Base-by-base conservation (phyloP, 495 filamentous ascomycete genomes). In the Daldinia caldariorum region DNA sequence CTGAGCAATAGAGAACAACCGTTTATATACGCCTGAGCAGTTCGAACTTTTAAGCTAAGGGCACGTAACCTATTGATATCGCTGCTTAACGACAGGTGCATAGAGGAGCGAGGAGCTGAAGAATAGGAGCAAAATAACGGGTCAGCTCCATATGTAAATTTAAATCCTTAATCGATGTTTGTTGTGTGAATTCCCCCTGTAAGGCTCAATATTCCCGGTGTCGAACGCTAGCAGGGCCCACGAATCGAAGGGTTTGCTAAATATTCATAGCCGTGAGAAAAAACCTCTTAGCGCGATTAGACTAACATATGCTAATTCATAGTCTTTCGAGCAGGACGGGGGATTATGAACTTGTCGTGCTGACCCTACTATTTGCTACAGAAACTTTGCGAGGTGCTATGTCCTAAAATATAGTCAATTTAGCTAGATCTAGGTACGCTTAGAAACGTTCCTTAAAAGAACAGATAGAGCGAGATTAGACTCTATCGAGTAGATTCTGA, bases 251-350 rank as follows among this genome's bases (percentile, higher is more conserved):
- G 53, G 51, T 61, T 70, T 61, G 41, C 37, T 39, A 58, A 43
- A 32, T 26, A 22, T 67, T 47, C 37, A 18, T 18, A n/a, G n/a
- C 49, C 57, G 58, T 47, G 12, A 32, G 39, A 37, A 55, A 72
- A 58, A 63, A 64, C 29, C 7, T 8, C 31, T 61, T 56, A 35
- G 69, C 61, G 61, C 61, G 64, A 68, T 61, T 14, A 50, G 38
- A 22, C 32, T 32, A 47, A 7, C 34, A 50, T 49, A 61, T 43
- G 16, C 26, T 7, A 29, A 6, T 20, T 32, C 20, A 45, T 20
- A 65, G 57, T 14, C 50, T 58, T 41, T 39, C 22, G 20, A 34
- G 29, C 41, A 32, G 16, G 56, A 61, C 26, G 34, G 41, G 20
- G 41, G 20, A 47, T 32, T 54, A n/a, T 61, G 16, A 20, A 1